Evolutionary conservation across 768 basidiomycete species (phyloP).

Genomic region (Ramaria rubella): DNA sequence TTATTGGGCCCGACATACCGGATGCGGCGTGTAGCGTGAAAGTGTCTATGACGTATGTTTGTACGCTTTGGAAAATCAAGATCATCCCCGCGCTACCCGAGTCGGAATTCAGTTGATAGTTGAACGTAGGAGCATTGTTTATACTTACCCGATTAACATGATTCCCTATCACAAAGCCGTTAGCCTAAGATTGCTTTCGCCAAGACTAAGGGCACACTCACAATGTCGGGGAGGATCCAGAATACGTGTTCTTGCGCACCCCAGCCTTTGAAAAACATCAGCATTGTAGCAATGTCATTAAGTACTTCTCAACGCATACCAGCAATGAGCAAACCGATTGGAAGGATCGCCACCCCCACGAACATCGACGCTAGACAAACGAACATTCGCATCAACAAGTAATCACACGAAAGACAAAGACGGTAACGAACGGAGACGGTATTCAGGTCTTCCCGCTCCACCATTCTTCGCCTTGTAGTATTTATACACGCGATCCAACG

Average conservation of each 20-base stretch:
- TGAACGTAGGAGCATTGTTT: not conserved
- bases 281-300: not conserved
- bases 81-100: slow-evolving; percentile 42
- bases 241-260: slow-evolving; percentile 46
- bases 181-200: no score
- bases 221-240: slow-evolving; percentile 70
- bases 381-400: not conserved
- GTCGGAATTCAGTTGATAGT: not conserved
- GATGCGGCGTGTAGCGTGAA: slow-evolving; percentile 66
- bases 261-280: slow-evolving; percentile 47
- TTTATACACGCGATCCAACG: slow-evolving; percentile 50
- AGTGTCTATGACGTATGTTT: slow-evolving; percentile 61
- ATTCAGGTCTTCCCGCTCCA: slow-evolving; percentile 51
- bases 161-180: slow-evolving; percentile 39
- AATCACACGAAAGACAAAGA: not conserved
- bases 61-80: slow-evolving; percentile 53
- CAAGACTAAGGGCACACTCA: slow-evolving; percentile 26
- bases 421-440: slow-evolving; percentile 36
- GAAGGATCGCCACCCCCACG: slow-evolving; percentile 51
- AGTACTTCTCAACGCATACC: not conserved
- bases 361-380: slow-evolving; percentile 48
- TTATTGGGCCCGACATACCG: slow-evolving; percentile 32
- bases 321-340: slow-evolving; percentile 55
- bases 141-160: slow-evolving; percentile 33
- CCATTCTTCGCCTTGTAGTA: slow-evolving; percentile 45